Conservation (phyloP, 805 yeast genomes). For the Yamadazyma insecticola region DNA sequence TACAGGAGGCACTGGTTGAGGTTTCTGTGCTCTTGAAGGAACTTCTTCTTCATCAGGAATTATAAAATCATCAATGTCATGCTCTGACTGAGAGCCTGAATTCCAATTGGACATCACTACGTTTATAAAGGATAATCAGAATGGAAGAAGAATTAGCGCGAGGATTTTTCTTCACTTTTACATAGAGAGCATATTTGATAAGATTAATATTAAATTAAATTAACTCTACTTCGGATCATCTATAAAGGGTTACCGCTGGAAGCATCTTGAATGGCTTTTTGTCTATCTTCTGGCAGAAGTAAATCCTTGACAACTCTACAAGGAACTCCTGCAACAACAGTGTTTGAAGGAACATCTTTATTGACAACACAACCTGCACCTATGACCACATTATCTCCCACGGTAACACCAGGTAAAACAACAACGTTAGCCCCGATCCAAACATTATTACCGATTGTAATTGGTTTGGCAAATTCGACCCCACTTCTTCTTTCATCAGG, state of each 20-base stretch:
- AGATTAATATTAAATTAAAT: no score
- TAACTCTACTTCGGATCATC: no score
- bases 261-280: conserved; percentile 7
- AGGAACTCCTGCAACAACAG: conserved; percentile 63
- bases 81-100: conserved; percentile 6
- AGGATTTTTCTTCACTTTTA: no score
- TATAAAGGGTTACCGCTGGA: conserved; percentile 1
- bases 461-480: conserved; percentile 52
- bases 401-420: conserved; percentile 60
- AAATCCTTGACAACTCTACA: conserved; percentile 41
- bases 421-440: conserved; percentile 61
- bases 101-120: conserved; percentile 7
- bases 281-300: conserved; percentile 15
- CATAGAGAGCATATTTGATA: no score
- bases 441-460: conserved; percentile 57
- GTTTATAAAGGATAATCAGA: no score
- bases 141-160: no score
- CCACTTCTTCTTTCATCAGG: conserved; percentile 38
- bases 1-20: conserved; percentile 1
- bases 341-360: conserved; percentile 48
- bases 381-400: conserved; percentile 58
- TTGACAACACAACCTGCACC: conserved; percentile 70
- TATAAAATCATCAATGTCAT: conserved; percentile 27
- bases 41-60: conserved; percentile 34
- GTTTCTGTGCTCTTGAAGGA: no score